Percentiles rank a stretch among this genome's conserved stretches.
Conservation (phyloP, 441 rosid species). For the Eutrema salsugineum region DNA sequence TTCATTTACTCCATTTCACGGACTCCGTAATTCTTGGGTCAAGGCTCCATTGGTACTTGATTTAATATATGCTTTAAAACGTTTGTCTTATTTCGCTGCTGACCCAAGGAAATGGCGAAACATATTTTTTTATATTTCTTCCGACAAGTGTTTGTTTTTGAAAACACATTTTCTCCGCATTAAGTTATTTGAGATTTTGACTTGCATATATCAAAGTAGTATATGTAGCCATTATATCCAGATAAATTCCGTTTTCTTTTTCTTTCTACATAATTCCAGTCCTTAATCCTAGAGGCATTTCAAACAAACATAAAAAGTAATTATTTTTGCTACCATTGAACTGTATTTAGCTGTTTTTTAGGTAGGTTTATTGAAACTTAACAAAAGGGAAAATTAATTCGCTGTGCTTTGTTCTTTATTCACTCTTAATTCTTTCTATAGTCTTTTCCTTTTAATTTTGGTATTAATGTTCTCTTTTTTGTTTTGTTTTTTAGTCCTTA, state of each 20-base stretch:
- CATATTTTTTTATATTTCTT: neutral
- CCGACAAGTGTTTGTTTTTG: conserved; percentile 4
- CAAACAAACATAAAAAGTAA: neutral
- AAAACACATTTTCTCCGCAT: neutral
- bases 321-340: neutral
- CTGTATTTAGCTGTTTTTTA: neutral
- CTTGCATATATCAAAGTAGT: neutral
- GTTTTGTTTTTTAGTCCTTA: conserved; percentile 20
- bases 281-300: neutral
- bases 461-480: conserved; percentile 18
- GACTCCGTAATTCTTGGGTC: conserved; percentile 34
- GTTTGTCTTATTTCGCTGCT: conserved; percentile 10
- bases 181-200: conserved; percentile 4
- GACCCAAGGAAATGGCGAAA: neutral
- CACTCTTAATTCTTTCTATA: conserved; percentile 13
- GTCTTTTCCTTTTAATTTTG: conserved; percentile 23
- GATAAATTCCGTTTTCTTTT: neutral
- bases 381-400: conserved; percentile 10
- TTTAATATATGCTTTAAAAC: neutral
- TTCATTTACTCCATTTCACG: conserved; percentile 28
- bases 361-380: conserved; percentile 2
- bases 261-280: neutral
- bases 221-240: neutral
- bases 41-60: conserved; percentile 24
- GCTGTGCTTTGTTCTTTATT: conserved; percentile 42